phyloP scores from a whole-genome alignment of 2,329 filamentous ascomycete genomes.

The Plectosphaerella sp. region DNA sequence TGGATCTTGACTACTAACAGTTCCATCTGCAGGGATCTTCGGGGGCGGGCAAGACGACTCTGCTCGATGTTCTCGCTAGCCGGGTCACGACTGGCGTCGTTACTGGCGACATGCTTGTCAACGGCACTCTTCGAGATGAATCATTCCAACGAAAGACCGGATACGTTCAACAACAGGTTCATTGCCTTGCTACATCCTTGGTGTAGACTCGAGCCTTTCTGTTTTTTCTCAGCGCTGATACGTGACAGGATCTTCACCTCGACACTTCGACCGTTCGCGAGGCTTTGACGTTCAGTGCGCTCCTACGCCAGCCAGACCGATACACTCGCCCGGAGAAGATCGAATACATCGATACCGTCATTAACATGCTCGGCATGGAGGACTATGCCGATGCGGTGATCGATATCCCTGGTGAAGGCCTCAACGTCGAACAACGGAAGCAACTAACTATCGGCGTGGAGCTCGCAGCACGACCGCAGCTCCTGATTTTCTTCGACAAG shows the following conservation, averaged over 20 bases:
- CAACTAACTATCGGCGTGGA: slow-evolving; percentile 73
- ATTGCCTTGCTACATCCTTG: too few species aligned
- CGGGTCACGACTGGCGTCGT: slow-evolving; percentile 72
- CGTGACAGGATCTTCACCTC: slow-evolving; percentile 53
- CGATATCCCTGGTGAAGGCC: slow-evolving; percentile 57
- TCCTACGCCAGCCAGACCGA: slow-evolving; percentile 60
- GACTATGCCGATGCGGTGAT: slow-evolving; percentile 68
- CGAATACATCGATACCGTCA: slow-evolving; percentile 19
- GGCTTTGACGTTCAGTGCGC: slow-evolving; percentile 61
- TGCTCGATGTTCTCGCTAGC: slow-evolving; percentile 69
- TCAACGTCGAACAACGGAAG: slow-evolving; percentile 38
- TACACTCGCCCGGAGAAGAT: slow-evolving; percentile 29
- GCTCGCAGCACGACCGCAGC: slow-evolving; percentile 65
- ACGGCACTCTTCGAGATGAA: slow-evolving; percentile 57
- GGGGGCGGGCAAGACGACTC: slow-evolving; percentile 71
- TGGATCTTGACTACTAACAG: neutral
- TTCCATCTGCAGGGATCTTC: slow-evolving; percentile 47
- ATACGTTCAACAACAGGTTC: slow-evolving; percentile 62
- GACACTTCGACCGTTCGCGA: slow-evolving; percentile 64
- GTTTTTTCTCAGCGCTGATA: too few species aligned
- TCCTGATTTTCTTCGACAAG: slow-evolving; percentile 74
- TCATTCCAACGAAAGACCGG: slow-evolving; percentile 68
- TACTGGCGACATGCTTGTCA: slow-evolving; percentile 65
- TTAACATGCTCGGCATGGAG: slow-evolving; percentile 32
- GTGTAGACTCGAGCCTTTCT: too few species aligned